Evolutionary conservation across 2,329 filamentous ascomycete genomes (phyloP), one percentile per base, ranked within the genome.

Genomic region (Fusarium drepaniforme): DNA sequence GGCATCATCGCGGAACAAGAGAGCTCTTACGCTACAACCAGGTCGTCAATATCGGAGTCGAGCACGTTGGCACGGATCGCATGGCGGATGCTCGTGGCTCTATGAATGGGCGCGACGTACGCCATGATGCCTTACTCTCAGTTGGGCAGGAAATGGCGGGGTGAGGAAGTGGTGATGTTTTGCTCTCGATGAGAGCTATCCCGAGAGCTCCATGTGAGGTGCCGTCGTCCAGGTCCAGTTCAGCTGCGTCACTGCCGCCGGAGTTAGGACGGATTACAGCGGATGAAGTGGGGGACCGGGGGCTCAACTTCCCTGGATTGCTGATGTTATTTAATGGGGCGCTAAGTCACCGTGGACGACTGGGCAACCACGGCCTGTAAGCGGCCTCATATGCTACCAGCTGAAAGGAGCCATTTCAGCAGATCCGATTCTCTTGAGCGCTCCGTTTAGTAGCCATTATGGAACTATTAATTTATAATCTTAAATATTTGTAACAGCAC

Each of bases 91-190:
- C 95, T 97, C 82, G 94, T 98, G 28, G 97, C 93, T 78, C 92
- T 90, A 83, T 99, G 97, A 67, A 99, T 97, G 44, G 97, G 96
- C 72, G 95, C 95, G 80, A 99, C 88, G 83, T 98, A 99, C 63
- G 97, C 94, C 97, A 99, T 99, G 66, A 58, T 80, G 73, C 33
- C 60, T 66, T 46, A 64, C 66, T 56, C 58, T 44, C 62, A 25
- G 68, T 53, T 56, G 38, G 33, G 61, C 15, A 51, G 37, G 40
- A 51, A 40, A 49, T 46, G 16, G 63, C 33, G 49, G 59, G 40
- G n/a, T 46, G 40, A 60, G 44, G 38, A 60, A 53, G 57, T 75
- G 64, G 30, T 44, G 59, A 66, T 30, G 64, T 60, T 74, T 68
- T 65, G 70, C 74, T 73, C 76, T 76, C 72, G 59, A 42, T 37